Evolutionary conservation across 805 yeast genomes (phyloP), one percentile per base, ranked within the genome.

Genomic region (Pichia membranifaciens): DNA sequence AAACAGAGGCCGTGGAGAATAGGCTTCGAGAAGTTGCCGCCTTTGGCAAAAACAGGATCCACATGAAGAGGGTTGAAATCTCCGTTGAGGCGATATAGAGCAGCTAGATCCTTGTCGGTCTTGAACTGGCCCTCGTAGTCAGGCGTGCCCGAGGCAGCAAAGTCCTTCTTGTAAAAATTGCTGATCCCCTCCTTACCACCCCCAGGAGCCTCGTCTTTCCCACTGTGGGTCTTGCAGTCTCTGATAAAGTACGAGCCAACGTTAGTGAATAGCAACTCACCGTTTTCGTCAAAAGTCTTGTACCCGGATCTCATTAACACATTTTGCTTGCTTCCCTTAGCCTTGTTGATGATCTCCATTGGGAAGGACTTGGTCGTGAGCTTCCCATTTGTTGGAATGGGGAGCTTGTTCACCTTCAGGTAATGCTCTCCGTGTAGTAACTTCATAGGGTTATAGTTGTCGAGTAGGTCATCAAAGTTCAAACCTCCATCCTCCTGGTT

Each of bases 371-470:
- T 73, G 7, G 95, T 85, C 47, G 67, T 73, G 38, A 89, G 65
- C 2, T 68, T 62, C 3, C 82, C 95, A 52, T 76, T 73, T 1
- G 85, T 78, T 52, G 96, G 95, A 49, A 91, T 73, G 49, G 95
- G 93, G 72, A 76, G 81, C 64, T 82, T 78, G 54, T 74, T 74
- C 53, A 91, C 65, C 67, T 81, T 88, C 57, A 90, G 72, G 67
- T 85, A 91, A 66, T 91, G 97, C 70, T 91, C 99, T 50, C 98
- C 99, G 65, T 91, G 98, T 56, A 91, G 76, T 60, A 91, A 74
- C 67, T 84, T 75, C 79, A 88, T 83, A 51, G 93, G 96, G 68
- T 87, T 87, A 74, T 87, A 91, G 69, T 87, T 81, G 49, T 81
- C 84, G 56, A 91, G 81, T 38, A 82, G 65, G 49, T 74, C 71